These are phyloP conservation scores for Scheffersomyces insectosa DNA, from an alignment of 1,139 yeast genomes.

Conservation along the genomic window DNA sequence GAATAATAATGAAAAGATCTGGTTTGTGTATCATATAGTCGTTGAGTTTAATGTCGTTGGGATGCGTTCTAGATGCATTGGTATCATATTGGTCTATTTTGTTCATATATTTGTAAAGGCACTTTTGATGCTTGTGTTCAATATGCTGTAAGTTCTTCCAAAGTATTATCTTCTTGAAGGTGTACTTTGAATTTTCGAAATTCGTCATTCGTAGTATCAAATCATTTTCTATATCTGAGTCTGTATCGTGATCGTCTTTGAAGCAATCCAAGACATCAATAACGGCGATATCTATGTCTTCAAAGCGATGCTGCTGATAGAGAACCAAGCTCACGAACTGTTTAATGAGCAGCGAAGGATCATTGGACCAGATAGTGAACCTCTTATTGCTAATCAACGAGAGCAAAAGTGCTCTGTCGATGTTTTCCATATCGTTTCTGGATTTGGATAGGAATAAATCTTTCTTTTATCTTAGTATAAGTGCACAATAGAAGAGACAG, in stretches of 20 bases:
- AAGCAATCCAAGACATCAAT: constrained; percentile 18
- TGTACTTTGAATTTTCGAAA: constrained; percentile 2
- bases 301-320: constrained; percentile 8
- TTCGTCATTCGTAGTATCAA: constrained; percentile 8
- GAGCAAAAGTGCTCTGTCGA: constrained; percentile 10
- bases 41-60: constrained; percentile 10
- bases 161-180: constrained; percentile 18
- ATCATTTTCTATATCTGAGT: neutral
- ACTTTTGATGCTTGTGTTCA: constrained; percentile 20
- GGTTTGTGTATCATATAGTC: constrained; percentile 20
- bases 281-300: constrained; percentile 11
- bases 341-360: too few relatives aligned
- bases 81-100: constrained; percentile 34
- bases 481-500: too few relatives aligned
- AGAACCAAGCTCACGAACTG: neutral
- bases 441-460: too few relatives aligned
- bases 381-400: constrained; percentile 6
- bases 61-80: constrained; percentile 15
- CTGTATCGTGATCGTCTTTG: neutral
- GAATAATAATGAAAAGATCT: constrained; percentile 24
- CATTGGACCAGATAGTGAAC: constrained; percentile 3
- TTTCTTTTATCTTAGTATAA: too few relatives aligned
- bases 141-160: constrained; percentile 28
- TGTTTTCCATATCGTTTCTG: constrained; percentile 5
- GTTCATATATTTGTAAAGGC: constrained; percentile 28